Percentiles rank a stretch among this genome's conserved stretches.
Conservation (phyloP, 1,284 basidiomycete species). For the Naganishia sp. region DNA sequence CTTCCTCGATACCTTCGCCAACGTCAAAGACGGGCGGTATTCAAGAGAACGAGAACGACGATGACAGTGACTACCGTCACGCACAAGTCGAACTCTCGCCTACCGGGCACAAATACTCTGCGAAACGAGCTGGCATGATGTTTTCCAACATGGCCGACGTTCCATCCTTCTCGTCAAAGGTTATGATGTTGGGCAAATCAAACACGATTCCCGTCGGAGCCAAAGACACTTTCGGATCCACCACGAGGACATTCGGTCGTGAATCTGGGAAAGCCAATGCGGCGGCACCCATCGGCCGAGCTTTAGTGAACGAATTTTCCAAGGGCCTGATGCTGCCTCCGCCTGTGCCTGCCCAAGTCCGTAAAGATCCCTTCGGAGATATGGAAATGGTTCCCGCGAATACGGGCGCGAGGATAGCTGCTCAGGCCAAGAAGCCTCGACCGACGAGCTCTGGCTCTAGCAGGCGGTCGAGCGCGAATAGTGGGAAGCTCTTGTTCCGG, state of each 20-base stretch:
- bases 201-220: slow-evolving; percentile 5
- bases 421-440: slow-evolving; percentile 15
- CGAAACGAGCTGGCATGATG: slow-evolving; percentile 25
- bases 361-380: slow-evolving; percentile 16
- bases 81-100: slow-evolving; percentile 30
- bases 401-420: slow-evolving; percentile 2
- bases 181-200: slow-evolving; percentile 13
- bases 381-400: slow-evolving; percentile 12
- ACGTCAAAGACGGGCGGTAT: slow-evolving; percentile 3
- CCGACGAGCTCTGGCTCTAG: slow-evolving; percentile 13
- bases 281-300: background rate
- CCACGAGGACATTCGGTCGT: slow-evolving; percentile 17
- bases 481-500: slow-evolving; percentile 19
- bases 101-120: slow-evolving; percentile 27
- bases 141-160: slow-evolving; percentile 13
- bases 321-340: slow-evolving; percentile 14
- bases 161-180: slow-evolving; percentile 8
- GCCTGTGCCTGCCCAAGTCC: background rate
- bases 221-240: background rate
- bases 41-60: slow-evolving; percentile 30
- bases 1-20: slow-evolving; percentile 25
- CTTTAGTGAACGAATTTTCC: background rate
- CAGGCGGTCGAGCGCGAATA: slow-evolving; percentile 16
- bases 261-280: slow-evolving; percentile 27
- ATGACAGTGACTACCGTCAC: slow-evolving; percentile 24